Conservation (phyloP, 2,329 filamentous ascomycete species). For the Camillea tinctor region DNA sequence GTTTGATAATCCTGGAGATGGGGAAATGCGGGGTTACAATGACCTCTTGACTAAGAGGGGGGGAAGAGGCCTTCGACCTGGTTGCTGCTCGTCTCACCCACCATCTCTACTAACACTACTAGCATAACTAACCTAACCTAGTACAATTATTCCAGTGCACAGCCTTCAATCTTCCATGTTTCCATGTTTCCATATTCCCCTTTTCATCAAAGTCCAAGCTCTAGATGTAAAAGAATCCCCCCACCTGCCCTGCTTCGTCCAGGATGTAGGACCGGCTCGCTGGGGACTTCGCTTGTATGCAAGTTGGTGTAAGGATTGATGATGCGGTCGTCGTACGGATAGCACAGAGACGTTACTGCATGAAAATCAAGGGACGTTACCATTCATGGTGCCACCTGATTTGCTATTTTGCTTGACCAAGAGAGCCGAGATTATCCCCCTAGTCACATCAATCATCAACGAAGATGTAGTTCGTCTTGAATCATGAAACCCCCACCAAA, state of each 20-base stretch:
- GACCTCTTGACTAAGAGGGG: neutral
- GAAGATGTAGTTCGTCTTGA: neutral
- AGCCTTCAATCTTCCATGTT: neutral
- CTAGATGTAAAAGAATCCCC: neutral
- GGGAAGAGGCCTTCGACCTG: too few species aligned
- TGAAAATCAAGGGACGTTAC: neutral
- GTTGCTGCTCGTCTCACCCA: neutral
- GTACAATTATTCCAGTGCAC: too few species aligned
- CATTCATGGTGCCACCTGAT: neutral
- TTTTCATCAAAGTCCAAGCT: neutral
- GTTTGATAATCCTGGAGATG: neutral
- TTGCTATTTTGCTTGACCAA: neutral
- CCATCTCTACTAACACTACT: neutral
- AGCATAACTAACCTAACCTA: too few species aligned
- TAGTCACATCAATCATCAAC: neutral
- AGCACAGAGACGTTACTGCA: neutral
- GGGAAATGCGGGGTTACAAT: neutral
- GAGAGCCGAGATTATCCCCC: neutral
- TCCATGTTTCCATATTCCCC: neutral
- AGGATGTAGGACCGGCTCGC: too few species aligned
- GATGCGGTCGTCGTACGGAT: neutral
- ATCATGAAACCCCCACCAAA: neutral
- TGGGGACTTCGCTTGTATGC: neutral
- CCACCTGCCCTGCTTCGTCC: neutral
- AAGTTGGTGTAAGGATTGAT: neutral